Evolutionary conservation across 2,329 filamentous ascomycete species (phyloP), one percentile per base, ranked within the genome.

Genomic region (Phaeophleospora eucalypticola): DNA sequence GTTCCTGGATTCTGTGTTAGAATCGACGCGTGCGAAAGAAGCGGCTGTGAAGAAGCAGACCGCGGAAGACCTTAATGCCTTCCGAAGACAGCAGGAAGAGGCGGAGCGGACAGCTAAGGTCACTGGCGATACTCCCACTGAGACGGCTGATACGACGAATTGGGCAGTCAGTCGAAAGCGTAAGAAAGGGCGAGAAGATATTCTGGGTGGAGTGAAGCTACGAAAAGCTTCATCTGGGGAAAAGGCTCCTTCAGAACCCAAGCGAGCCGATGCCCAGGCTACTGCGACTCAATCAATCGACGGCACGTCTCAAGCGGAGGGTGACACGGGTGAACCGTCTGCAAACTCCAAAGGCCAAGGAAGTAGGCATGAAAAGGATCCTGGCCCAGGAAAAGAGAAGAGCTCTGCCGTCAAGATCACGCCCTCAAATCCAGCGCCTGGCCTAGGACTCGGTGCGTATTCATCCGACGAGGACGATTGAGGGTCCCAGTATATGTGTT

Each of bases 1-100:
- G 16, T 91, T 89, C 56, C 69, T 93, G 18, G 72, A 83, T 50
- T 78, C 76, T 0, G 69, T 84, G 2, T 67, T 79, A 27, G 78
- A 82, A 55, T 75, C 73, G 4, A 77, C 76, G 19, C 71, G 79
- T 19, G 74, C 73, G 17, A 71, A 81, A 59, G 80, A 83, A 56
- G 73, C 69, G 2, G 75, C 72, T 3, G 70, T 83, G 36, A 76
- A 72, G 57, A 77, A 73, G 55, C 78, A 84, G 54, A 83, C 79
- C 0, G 67, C 69, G 4, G 78, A 81, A 52, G 76, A 80, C 58
- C 65, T 84, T 9, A 78, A 81, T 34, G 58, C 70, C 1, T 84
- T 84, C 54, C 74, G 79, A 21, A 73, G 71, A 51, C 77, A 79
- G 57, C 79, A 78, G 49, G 78, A 82, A 52, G 75, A 80, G 52